Evolutionary conservation across 306 rosid species (phyloP).

Genomic region (Cucumis hystrix): DNA sequence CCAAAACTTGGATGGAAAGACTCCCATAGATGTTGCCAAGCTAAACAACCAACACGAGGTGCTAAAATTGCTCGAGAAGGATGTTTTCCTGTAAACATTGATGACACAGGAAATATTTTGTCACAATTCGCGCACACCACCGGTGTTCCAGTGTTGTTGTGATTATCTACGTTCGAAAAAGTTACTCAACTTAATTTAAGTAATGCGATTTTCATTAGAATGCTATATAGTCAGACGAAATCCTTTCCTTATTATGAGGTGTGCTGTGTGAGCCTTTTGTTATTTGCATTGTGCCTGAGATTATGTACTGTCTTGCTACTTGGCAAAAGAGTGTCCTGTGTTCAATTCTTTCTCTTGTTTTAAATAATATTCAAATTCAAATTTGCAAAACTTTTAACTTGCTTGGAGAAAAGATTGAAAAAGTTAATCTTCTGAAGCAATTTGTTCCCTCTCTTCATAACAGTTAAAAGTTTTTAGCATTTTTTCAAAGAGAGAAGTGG

Average conservation of each 20-base stretch:
- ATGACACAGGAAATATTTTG: not conserved
- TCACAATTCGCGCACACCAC: not conserved
- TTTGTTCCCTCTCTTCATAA: not conserved
- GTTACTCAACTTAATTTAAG: not conserved
- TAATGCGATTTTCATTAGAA: not conserved
- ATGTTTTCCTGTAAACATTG: slow-evolving; percentile 62
- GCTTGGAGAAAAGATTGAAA: not conserved
- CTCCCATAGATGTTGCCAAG: slow-evolving; percentile 96
- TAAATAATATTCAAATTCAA: slow-evolving; percentile 57
- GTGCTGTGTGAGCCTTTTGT: not conserved
- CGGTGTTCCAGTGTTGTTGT: slow-evolving; percentile 6
- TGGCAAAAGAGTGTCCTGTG: not conserved
- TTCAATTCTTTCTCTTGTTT: slow-evolving; percentile 6
- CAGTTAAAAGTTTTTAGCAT: not conserved
- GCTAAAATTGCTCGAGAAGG: slow-evolving; percentile 92
- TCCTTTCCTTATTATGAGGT: not conserved
- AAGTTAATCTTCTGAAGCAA: not conserved
- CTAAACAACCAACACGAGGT: slow-evolving; percentile 84
- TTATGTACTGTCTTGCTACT: slow-evolving; percentile 1
- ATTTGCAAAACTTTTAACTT: slow-evolving; percentile 24
- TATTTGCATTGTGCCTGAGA: not conserved
- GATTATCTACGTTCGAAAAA: not conserved
- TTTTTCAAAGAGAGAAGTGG: not conserved
- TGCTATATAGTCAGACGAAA: not conserved
- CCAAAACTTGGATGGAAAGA: slow-evolving; percentile 92